Conservation (phyloP, 1,284 basidiomycete species). For the Cryptococcus floricola region DNA sequence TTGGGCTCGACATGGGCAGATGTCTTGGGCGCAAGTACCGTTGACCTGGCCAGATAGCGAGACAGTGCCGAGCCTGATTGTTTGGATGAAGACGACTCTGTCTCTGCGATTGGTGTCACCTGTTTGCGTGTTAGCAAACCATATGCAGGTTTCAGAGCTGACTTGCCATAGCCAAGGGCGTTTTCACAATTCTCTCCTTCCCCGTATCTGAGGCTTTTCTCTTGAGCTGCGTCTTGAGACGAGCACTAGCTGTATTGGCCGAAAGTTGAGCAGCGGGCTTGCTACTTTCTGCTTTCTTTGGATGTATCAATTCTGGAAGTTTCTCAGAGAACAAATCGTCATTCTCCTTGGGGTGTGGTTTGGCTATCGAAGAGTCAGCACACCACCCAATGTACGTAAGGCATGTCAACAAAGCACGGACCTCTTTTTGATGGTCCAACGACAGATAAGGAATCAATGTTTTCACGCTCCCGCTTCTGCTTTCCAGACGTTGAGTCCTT, state of each 20-base stretch:
- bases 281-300: too few species aligned
- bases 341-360: background rate
- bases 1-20: background rate
- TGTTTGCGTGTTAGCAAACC: too few species aligned
- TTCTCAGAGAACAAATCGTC: conserved; percentile 7
- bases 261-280: too few species aligned
- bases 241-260: background rate
- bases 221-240: background rate
- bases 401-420: background rate
- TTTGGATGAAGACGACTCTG: background rate
- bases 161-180: too few species aligned
- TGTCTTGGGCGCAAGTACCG: background rate
- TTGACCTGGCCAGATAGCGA: conserved; percentile 10
- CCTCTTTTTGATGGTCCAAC: conserved; percentile 2
- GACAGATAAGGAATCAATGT: background rate
- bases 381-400: too few species aligned
- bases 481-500: too few species aligned
- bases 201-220: background rate
- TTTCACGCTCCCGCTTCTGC: conserved; percentile 5
- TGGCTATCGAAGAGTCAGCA: background rate
- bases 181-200: too few species aligned
- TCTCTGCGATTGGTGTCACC: too few species aligned
- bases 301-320: too few species aligned
- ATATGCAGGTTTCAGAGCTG: too few species aligned
- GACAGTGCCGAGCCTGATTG: conserved; percentile 4